Percentiles rank a stretch among this genome's conserved stretches.
These are phyloP conservation scores for Meira nashicola DNA, from an alignment of 1,284 basidiomycete genomes.

Conservation along the genomic window DNA sequence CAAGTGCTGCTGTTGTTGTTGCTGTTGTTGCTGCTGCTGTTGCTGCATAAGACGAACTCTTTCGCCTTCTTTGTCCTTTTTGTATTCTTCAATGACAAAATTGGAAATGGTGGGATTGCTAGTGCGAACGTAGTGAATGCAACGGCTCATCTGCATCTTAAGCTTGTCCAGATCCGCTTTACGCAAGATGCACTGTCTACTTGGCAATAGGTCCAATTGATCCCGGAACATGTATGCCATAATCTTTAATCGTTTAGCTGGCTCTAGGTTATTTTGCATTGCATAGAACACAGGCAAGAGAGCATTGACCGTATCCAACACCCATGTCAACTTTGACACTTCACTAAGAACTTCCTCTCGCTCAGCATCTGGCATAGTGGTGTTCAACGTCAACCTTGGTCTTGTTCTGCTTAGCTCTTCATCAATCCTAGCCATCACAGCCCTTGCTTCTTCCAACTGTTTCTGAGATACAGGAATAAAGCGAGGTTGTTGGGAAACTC, in stretches of 20 bases:
- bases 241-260: constrained; percentile 47
- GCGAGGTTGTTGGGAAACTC: constrained; percentile 9
- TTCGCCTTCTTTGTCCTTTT: constrained; percentile 2
- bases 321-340: constrained; percentile 36
- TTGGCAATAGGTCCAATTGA: constrained; percentile 38
- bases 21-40: constrained; percentile 6
- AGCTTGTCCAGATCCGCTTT: constrained; percentile 46
- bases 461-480: constrained; percentile 35
- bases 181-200: constrained; percentile 41
- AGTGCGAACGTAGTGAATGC: constrained; percentile 47
- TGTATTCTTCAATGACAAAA: constrained; percentile 12
- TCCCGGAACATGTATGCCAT: constrained; percentile 51
- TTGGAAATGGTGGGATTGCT: constrained; percentile 43
- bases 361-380: constrained; percentile 40
- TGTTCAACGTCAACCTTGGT: constrained; percentile 39
- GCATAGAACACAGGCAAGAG: constrained; percentile 48
- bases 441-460: constrained; percentile 40
- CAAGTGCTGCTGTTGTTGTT: constrained; percentile 6
- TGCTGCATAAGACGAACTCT: not conserved
- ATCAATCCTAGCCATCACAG: constrained; percentile 34
- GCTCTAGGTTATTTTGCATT: constrained; percentile 44
- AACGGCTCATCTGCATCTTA: constrained; percentile 49
- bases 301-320: constrained; percentile 41
- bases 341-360: constrained; percentile 38
- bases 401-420: constrained; percentile 29